These are phyloP conservation scores for Aspergillus tamarii DNA, from an alignment of 2,329 filamentous ascomycete species.

Conservation along the genomic window DNA sequence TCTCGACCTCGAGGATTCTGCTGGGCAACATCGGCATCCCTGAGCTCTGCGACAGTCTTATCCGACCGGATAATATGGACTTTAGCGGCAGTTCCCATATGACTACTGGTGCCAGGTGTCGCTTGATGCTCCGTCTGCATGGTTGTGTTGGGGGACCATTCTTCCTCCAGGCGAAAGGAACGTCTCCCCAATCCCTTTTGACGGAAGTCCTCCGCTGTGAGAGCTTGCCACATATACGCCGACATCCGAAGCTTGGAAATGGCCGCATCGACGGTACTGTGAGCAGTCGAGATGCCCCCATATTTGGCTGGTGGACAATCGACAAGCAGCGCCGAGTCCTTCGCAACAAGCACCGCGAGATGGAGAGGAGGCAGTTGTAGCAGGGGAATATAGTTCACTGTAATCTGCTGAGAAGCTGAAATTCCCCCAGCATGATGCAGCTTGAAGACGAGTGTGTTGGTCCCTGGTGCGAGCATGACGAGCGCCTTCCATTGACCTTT, in stretches of 20 bases:
- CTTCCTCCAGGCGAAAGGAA: background rate
- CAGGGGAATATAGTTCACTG: background rate
- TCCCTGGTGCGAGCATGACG: background rate
- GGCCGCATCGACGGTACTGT: background rate
- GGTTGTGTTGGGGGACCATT: background rate
- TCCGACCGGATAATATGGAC: background rate
- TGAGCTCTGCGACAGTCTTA: background rate
- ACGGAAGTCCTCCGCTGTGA: background rate
- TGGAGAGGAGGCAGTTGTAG: background rate
- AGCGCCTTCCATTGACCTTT: background rate
- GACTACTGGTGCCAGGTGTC: background rate
- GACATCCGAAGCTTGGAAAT: background rate
- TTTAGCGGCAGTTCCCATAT: background rate
- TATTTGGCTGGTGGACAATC: background rate
- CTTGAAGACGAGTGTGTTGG: background rate
- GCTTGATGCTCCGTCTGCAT: background rate
- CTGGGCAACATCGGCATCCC: background rate
- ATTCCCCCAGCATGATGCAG: background rate
- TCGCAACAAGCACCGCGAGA: background rate
- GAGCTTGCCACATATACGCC: background rate
- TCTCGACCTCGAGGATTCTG: background rate
- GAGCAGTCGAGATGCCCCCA: background rate
- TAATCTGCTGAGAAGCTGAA: background rate
- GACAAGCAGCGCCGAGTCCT: background rate
- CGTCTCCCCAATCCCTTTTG: background rate